Conservation (phyloP, 306 rosid species). For the Albizia julibrissin region DNA sequence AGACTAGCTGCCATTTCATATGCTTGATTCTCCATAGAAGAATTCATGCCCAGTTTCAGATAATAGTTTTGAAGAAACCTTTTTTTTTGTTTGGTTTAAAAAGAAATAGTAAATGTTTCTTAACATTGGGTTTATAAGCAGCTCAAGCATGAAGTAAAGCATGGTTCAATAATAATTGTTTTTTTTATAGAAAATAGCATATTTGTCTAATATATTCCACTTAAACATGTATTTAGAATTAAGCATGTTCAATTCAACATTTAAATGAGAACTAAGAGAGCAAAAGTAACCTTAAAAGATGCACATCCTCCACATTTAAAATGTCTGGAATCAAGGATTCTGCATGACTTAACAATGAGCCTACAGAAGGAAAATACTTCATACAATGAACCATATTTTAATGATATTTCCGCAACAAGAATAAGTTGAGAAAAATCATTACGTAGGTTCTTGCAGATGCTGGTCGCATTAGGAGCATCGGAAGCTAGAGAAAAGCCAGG, state of each 20-base stretch:
- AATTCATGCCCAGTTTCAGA: background rate
- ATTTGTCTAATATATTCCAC: background rate
- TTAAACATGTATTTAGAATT: constrained; percentile 26
- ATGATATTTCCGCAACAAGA: constrained; percentile 17
- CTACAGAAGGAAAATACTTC: constrained; percentile 52
- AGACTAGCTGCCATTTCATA: background rate
- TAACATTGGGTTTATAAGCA: background rate
- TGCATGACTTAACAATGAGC: constrained; percentile 87
- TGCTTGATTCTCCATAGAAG: background rate
- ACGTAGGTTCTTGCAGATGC: constrained; percentile 80
- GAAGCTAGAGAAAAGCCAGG: constrained; percentile 72
- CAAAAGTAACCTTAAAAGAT: constrained; percentile 69
- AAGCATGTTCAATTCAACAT: constrained; percentile 27
- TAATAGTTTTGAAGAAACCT: background rate
- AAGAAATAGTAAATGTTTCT: background rate
- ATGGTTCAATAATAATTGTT: background rate
- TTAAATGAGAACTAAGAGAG: constrained; percentile 21
- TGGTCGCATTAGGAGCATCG: constrained; percentile 61
- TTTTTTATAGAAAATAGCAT: background rate
- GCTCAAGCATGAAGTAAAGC: constrained; percentile 5
- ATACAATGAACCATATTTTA: constrained; percentile 33
- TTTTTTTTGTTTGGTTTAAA: background rate
- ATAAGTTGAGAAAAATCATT: constrained; percentile 38
- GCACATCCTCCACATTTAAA: constrained; percentile 85
- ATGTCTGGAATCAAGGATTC: constrained; percentile 88